These are phyloP conservation scores for Penicillium pulvis DNA, from an alignment of 495 filamentous ascomycete genomes.

Conservation along the genomic window DNA sequence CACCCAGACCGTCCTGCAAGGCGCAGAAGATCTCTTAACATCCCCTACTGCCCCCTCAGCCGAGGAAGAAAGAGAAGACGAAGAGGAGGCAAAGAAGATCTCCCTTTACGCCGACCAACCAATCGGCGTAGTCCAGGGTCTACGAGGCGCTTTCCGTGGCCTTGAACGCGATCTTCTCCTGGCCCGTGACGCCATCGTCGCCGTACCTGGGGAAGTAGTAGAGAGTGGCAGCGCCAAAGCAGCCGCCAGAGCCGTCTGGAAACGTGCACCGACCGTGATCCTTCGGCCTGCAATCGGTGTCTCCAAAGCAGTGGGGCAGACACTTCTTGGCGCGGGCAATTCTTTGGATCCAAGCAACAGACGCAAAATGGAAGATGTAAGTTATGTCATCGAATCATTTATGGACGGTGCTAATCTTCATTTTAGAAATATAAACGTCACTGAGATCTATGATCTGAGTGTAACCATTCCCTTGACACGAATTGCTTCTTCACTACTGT, in stretches of 20 bases:
- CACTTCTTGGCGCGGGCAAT: slow-evolving; percentile 91
- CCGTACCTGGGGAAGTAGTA: slow-evolving; percentile 88
- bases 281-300: slow-evolving; percentile 88
- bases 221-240: slow-evolving; percentile 83
- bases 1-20: slow-evolving; percentile 86
- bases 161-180: slow-evolving; percentile 84
- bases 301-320: slow-evolving; percentile 85
- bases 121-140: slow-evolving; percentile 78
- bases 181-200: slow-evolving; percentile 87
- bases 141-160: slow-evolving; percentile 77
- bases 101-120: slow-evolving; percentile 94
- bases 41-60: slow-evolving; percentile 32
- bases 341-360: slow-evolving; percentile 82
- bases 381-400: slow-evolving; percentile 27
- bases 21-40: slow-evolving; percentile 77
- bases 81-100: slow-evolving; percentile 72
- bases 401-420: not conserved
- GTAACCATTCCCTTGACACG: not conserved
- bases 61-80: slow-evolving; percentile 63
- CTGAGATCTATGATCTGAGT: slow-evolving; percentile 17
- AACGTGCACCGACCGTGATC: slow-evolving; percentile 85
- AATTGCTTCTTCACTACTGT: not conserved
- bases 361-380: slow-evolving; percentile 84
- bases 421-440: slow-evolving; percentile 49
- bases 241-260: slow-evolving; percentile 76